Percentiles rank a stretch among this genome's conserved stretches.
Evolutionary conservation across 495 filamentous ascomycete genomes (phyloP).

Genomic region (Opeltia flavorubescens): DNA sequence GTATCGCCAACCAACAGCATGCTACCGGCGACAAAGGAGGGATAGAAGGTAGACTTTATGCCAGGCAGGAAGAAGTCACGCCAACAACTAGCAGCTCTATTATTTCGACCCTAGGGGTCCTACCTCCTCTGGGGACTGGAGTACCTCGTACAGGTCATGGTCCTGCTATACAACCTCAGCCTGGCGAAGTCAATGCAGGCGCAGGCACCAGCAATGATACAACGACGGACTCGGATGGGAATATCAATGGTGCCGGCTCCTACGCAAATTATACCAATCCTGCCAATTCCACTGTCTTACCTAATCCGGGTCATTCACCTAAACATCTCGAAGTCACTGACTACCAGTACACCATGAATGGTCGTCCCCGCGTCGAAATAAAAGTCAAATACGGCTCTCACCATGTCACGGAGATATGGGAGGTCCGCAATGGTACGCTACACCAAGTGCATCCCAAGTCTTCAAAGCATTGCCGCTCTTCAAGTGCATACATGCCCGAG

Average conservation of each 20-base stretch:
- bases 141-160: not conserved
- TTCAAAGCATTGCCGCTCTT: not conserved
- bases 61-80: too few relatives aligned
- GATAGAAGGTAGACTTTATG: too few relatives aligned
- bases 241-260: too few relatives aligned
- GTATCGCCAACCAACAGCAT: not conserved
- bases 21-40: too few relatives aligned
- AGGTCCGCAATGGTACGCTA: not conserved
- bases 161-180: not conserved
- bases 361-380: not conserved
- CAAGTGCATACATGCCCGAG: not conserved
- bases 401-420: not conserved
- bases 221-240: not conserved
- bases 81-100: not conserved
- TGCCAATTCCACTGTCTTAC: not conserved
- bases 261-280: too few relatives aligned
- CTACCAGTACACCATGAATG: not conserved
- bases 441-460: not conserved
- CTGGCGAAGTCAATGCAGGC: not conserved
- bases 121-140: not conserved
- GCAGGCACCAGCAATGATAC: not conserved
- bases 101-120: not conserved
- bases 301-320: not conserved
- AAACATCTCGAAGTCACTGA: not conserved
- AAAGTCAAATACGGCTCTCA: not conserved